Conservation (phyloP, 2,329 filamentous ascomycete species). For the Aureobasidium sp. region DNA sequence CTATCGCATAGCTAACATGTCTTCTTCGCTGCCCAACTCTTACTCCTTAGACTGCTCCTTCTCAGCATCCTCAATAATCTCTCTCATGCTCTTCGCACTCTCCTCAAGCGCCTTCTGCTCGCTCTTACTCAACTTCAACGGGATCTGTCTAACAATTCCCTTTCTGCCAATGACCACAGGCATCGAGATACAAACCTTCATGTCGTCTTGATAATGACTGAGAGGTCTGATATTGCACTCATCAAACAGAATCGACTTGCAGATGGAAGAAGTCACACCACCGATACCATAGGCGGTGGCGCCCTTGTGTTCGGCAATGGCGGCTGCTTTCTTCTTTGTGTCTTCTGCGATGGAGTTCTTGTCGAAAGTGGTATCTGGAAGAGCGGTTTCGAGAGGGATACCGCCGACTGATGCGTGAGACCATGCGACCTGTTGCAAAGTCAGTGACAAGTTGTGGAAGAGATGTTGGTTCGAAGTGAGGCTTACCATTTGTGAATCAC, state of each 20-base stretch:
- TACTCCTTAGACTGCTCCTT: slow-evolving; percentile 19
- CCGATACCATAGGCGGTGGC: slow-evolving; percentile 44
- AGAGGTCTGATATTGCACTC: slow-evolving; percentile 38
- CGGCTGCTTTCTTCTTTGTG: slow-evolving; percentile 39
- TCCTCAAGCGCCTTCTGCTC: slow-evolving; percentile 26
- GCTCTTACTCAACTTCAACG: slow-evolving; percentile 25
- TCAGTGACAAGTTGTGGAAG: background rate
- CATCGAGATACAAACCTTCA: slow-evolving; percentile 42
- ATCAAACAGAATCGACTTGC: slow-evolving; percentile 43
- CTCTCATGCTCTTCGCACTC: slow-evolving; percentile 29
- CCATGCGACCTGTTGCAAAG: slow-evolving; percentile 31
- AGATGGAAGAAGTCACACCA: slow-evolving; percentile 40
- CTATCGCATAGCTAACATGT: background rate
- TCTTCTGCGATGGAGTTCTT: slow-evolving; percentile 32
- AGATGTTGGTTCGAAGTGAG: background rate
- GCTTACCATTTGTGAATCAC: slow-evolving; percentile 37
- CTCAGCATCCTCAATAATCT: slow-evolving; percentile 30
- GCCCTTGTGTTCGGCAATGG: slow-evolving; percentile 43
- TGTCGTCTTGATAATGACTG: slow-evolving; percentile 41
- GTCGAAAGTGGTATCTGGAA: slow-evolving; percentile 22
- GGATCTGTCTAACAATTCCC: slow-evolving; percentile 35
- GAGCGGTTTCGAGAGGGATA: slow-evolving; percentile 29
- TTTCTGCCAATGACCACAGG: slow-evolving; percentile 41
- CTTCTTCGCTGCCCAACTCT: no score
- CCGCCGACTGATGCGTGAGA: slow-evolving; percentile 37